These are phyloP conservation scores for Graphiopsis chlorocephala DNA, from an alignment of 2,329 filamentous ascomycete species.

Conservation along the genomic window DNA sequence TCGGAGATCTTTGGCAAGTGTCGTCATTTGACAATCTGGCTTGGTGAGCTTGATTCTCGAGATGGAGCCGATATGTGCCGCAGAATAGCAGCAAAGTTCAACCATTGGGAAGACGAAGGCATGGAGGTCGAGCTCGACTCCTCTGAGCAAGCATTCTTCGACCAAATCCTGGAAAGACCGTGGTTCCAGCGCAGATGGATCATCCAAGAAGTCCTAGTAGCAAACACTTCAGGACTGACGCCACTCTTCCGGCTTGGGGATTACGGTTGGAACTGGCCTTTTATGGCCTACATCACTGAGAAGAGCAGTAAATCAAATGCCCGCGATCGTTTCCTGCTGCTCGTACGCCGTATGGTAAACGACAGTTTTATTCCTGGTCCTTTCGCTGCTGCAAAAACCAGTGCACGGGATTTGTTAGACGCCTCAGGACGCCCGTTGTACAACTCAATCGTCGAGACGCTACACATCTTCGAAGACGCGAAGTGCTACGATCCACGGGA, in stretches of 20 bases:
- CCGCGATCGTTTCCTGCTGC: background rate
- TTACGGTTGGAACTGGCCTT: background rate
- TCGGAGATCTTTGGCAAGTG: background rate
- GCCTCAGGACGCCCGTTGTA: background rate
- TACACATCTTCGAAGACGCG: background rate
- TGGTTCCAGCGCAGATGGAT: constrained; percentile 2
- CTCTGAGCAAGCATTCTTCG: background rate
- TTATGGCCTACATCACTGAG: background rate
- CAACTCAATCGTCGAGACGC: background rate
- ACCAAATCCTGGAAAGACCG: background rate
- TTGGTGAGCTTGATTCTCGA: background rate
- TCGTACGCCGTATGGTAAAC: background rate
- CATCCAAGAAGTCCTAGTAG: background rate
- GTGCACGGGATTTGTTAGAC: background rate
- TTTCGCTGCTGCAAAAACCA: background rate
- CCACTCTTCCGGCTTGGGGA: background rate
- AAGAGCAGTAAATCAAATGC: background rate
- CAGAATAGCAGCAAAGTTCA: background rate
- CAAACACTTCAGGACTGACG: background rate
- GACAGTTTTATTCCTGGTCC: background rate
- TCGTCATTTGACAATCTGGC: background rate
- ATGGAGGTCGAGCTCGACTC: background rate
- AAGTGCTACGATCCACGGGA: background rate
- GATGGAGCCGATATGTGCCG: background rate
- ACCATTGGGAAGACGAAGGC: background rate